Percentiles rank a stretch among this genome's conserved stretches.
These are phyloP conservation scores for Penicillium sp. DNA, from an alignment of 2,329 filamentous ascomycete species.

Conservation along the genomic window DNA sequence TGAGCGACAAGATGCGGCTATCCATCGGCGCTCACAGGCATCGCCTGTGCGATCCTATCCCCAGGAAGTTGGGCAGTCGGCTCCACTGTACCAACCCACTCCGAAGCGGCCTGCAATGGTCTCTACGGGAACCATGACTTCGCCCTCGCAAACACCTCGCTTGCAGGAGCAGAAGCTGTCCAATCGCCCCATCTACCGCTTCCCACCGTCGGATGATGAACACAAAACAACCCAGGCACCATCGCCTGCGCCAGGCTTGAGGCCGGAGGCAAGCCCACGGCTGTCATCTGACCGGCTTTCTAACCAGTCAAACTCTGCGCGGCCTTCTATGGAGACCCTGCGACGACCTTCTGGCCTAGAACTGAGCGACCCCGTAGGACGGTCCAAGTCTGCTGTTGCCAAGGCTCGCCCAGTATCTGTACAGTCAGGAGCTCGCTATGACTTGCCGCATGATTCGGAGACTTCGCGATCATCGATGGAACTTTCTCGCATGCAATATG, in stretches of 20 bases:
- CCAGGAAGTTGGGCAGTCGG: conserved; percentile 30
- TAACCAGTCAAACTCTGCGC: conserved; percentile 56
- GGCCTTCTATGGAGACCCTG: conserved; percentile 69
- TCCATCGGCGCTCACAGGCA: conserved; percentile 25
- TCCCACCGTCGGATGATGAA: conserved; percentile 49
- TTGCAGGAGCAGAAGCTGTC: conserved; percentile 28
- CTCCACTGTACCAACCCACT: conserved; percentile 40
- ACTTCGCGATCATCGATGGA: conserved; percentile 47
- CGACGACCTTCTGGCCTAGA: conserved; percentile 62
- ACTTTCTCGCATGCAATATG: conserved; percentile 33
- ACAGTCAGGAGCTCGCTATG: conserved; percentile 76
- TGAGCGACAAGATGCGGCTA: conserved; percentile 32
- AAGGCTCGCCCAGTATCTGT: conserved; percentile 75
- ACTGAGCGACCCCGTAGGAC: conserved; percentile 54
- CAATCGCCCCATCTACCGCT: conserved; percentile 52
- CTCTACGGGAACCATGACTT: conserved; percentile 79
- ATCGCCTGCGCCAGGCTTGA: conserved; percentile 36
- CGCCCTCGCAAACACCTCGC: conserved; percentile 46
- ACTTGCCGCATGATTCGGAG: conserved; percentile 77
- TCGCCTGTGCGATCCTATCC: conserved; percentile 26
- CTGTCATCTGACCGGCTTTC: conserved; percentile 49
- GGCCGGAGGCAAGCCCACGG: conserved; percentile 51
- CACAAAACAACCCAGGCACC: conserved; percentile 48
- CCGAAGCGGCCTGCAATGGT: conserved; percentile 56
- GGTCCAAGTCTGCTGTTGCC: conserved; percentile 63